These are phyloP conservation scores for Miamiensis avidus DNA, from an alignment of 169 alveolate genomes.

Conservation along the genomic window DNA sequence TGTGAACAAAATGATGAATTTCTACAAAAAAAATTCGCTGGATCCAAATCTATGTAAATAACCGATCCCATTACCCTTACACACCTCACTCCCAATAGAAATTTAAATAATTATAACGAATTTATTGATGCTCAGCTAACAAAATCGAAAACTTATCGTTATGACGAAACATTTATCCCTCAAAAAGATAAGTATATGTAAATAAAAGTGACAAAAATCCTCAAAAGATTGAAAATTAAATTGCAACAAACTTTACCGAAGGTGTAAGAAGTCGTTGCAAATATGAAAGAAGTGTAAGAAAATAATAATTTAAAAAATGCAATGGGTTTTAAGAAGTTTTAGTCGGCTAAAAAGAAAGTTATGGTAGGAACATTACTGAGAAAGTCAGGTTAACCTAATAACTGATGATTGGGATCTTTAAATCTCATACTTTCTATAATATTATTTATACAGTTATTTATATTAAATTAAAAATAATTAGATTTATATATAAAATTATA, in stretches of 20 bases:
- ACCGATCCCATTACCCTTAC: neutral
- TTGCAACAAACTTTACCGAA: neutral
- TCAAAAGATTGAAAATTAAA: too few species aligned
- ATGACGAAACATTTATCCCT: neutral
- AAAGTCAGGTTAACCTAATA: too few species aligned
- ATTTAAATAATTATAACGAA: neutral
- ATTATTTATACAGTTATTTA: too few species aligned
- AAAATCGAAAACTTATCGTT: neutral
- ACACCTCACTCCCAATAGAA: neutral
- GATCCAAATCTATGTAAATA: neutral
- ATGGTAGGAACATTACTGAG: neutral
- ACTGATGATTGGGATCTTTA: too few species aligned
- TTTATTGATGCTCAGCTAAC: neutral
- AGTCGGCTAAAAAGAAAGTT: neutral
- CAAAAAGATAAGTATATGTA: neutral
- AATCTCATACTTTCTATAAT: too few species aligned
- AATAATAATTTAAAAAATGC: neutral
- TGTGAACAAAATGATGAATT: too few species aligned
- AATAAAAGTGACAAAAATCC: neutral
- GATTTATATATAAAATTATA: too few species aligned
- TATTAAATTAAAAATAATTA: too few species aligned
- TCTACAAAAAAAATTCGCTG: too few species aligned
- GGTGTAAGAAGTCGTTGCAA: neutral
- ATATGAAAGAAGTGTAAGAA: neutral
- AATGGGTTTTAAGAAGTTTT: neutral